These are phyloP conservation scores for Wickerhamiella occidentalis DNA, from an alignment of 805 yeast genomes.

Conservation along the genomic window DNA sequence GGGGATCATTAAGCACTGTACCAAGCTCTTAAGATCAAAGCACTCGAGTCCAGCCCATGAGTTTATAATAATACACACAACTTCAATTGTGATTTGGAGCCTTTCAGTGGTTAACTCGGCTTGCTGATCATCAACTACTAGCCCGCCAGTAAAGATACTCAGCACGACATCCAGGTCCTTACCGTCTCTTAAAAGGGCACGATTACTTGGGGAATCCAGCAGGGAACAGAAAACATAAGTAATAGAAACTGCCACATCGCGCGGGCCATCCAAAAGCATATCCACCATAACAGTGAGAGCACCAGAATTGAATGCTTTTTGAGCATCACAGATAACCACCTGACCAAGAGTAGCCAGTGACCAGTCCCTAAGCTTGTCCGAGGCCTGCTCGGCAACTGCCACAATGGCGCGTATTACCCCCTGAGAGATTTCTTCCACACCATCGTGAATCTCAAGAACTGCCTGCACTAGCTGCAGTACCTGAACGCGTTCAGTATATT, in stretches of 20 bases:
- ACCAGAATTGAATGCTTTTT: conserved; percentile 33
- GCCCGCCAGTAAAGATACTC: conserved; percentile 54
- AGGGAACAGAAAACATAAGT: conserved; percentile 40
- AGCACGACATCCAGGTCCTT: conserved; percentile 50
- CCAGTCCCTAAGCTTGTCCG: conserved; percentile 39
- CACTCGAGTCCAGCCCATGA: conserved; percentile 67
- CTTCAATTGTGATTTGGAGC: conserved; percentile 46
- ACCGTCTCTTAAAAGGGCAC: conserved; percentile 46
- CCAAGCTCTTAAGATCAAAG: conserved; percentile 39
- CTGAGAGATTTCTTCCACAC: conserved; percentile 40
- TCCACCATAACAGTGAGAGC: conserved; percentile 36
- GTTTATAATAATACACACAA: conserved; percentile 51
- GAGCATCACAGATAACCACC: conserved; percentile 36
- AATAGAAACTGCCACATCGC: conserved; percentile 33
- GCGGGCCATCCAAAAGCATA: conserved; percentile 44
- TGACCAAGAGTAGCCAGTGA: conserved; percentile 47
- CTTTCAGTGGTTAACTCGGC: conserved; percentile 39
- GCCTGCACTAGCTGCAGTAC: conserved; percentile 60
- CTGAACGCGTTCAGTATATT: conserved; percentile 57
- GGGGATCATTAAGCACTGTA: conserved; percentile 20
- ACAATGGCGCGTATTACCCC: conserved; percentile 60
- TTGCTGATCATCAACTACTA: conserved; percentile 32
- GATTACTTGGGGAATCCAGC: conserved; percentile 44
- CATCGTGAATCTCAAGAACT: conserved; percentile 44
- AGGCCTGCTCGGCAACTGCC: conserved; percentile 44